Evolutionary conservation across 139 green algal genomes (phyloP).

Genomic region (Trebouxia sp.): DNA sequence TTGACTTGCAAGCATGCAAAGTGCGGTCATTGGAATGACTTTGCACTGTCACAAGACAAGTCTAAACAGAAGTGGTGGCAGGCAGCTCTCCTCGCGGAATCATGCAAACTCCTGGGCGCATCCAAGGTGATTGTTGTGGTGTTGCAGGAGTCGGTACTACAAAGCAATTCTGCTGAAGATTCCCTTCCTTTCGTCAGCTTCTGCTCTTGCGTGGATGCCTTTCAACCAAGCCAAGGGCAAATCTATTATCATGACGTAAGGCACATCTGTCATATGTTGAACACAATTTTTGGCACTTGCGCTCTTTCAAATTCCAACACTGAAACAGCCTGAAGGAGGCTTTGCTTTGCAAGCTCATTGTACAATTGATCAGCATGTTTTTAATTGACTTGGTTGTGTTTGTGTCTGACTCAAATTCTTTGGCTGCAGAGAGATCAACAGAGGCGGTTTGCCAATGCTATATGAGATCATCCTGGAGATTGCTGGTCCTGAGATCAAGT

Average conservation of each 20-base stretch:
- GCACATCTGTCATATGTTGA: too few species aligned
- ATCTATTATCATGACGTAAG: conserved; percentile 11
- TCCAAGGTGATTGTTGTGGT: neutral
- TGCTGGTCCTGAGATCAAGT: conserved; percentile 31
- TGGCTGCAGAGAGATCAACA: conserved; percentile 32
- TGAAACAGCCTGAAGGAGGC: too few species aligned
- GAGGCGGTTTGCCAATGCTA: conserved; percentile 25
- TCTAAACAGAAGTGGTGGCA: too few species aligned
- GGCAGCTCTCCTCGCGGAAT: neutral
- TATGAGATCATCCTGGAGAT: conserved; percentile 35
- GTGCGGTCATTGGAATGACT: too few species aligned
- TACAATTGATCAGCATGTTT: neutral
- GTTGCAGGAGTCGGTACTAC: conserved; percentile 30
- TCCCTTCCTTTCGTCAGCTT: neutral
- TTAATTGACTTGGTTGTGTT: neutral
- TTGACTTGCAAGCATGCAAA: too few species aligned
- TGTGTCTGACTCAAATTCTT: neutral
- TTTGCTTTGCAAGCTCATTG: neutral
- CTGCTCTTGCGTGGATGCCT: neutral
- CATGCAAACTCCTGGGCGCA: neutral
- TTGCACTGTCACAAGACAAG: too few species aligned
- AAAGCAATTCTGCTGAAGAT: conserved; percentile 17
- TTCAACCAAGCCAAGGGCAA: conserved; percentile 16
- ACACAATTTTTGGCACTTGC: too few species aligned
- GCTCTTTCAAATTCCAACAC: too few species aligned